These are phyloP conservation scores for Exserohilum rostratum DNA, from an alignment of 2,329 filamentous ascomycete genomes.

Conservation along the genomic window DNA sequence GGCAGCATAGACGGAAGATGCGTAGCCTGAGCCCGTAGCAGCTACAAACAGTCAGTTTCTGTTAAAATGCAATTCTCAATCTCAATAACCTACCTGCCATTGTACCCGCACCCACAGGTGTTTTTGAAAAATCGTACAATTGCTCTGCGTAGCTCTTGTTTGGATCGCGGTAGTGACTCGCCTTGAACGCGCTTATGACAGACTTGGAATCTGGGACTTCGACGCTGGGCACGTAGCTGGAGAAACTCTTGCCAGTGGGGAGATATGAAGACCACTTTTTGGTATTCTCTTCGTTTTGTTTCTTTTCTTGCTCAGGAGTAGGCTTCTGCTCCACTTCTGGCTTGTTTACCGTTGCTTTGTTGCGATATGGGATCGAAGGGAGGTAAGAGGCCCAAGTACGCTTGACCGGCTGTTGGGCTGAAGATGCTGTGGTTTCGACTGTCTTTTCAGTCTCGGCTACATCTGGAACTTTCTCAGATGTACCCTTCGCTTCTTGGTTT, in stretches of 20 bases:
- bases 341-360: conserved; percentile 29
- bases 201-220: conserved; percentile 47
- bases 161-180: conserved; percentile 53
- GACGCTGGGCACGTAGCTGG: conserved; percentile 53
- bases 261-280: conserved; percentile 56
- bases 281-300: conserved; percentile 42
- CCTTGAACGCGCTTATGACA: conserved; percentile 54
- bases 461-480: conserved; percentile 41
- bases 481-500: conserved; percentile 27
- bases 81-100: conserved; percentile 44
- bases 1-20: conserved; percentile 55
- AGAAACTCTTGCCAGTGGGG: conserved; percentile 55
- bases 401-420: conserved; percentile 30
- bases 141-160: conserved; percentile 58
- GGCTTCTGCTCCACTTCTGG: conserved; percentile 27
- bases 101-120: conserved; percentile 57
- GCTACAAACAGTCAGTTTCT: conserved; percentile 31
- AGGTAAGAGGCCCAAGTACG: conserved; percentile 49
- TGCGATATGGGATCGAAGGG: conserved; percentile 47
- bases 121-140: conserved; percentile 58
- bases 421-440: conserved; percentile 13
- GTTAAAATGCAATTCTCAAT: background rate
- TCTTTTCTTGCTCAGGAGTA: conserved; percentile 37
- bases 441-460: conserved; percentile 22
- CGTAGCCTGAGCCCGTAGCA: conserved; percentile 55